Conservation (phyloP, 1,284 basidiomycete species). For the Puccinia horiana region DNA sequence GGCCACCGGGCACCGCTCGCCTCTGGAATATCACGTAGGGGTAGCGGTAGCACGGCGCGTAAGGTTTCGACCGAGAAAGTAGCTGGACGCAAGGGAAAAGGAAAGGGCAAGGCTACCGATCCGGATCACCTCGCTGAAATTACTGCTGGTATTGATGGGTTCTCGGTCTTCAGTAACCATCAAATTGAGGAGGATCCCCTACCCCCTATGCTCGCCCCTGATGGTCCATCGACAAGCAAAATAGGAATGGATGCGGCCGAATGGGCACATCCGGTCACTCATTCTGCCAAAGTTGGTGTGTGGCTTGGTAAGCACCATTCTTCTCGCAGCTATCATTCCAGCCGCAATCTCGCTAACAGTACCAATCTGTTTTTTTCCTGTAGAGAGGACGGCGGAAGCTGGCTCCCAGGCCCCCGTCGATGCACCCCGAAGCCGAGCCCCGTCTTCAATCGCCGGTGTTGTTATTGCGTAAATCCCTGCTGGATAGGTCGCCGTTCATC, state of each 20-base stretch:
- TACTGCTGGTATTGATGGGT: conserved; percentile 43
- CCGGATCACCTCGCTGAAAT: conserved; percentile 38
- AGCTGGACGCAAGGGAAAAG: conserved; percentile 6
- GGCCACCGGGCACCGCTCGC: neutral
- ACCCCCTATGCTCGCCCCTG: neutral
- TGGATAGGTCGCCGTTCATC: neutral
- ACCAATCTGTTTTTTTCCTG: neutral
- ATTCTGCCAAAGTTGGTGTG: conserved; percentile 33
- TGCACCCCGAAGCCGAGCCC: conserved; percentile 32
- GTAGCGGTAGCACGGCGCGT: conserved; percentile 1
- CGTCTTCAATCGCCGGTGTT: conserved; percentile 20
- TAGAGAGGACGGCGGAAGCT: conserved; percentile 31
- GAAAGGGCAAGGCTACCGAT: conserved; percentile 27
- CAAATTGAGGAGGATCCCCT: conserved; percentile 31
- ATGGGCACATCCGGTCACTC: conserved; percentile 32
- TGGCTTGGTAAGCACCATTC: conserved; percentile 37
- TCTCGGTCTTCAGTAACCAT: conserved; percentile 46
- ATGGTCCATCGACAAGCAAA: neutral
- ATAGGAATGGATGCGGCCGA: conserved; percentile 34
- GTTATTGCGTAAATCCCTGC: neutral
- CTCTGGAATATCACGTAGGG: conserved; percentile 1
- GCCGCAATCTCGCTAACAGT: neutral
- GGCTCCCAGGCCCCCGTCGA: conserved; percentile 42
- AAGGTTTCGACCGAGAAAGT: conserved; percentile 3
- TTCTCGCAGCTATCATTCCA: neutral